These are phyloP conservation scores for Albifimbria verrucaria DNA, from an alignment of 2,329 filamentous ascomycete genomes.

Conservation along the genomic window DNA sequence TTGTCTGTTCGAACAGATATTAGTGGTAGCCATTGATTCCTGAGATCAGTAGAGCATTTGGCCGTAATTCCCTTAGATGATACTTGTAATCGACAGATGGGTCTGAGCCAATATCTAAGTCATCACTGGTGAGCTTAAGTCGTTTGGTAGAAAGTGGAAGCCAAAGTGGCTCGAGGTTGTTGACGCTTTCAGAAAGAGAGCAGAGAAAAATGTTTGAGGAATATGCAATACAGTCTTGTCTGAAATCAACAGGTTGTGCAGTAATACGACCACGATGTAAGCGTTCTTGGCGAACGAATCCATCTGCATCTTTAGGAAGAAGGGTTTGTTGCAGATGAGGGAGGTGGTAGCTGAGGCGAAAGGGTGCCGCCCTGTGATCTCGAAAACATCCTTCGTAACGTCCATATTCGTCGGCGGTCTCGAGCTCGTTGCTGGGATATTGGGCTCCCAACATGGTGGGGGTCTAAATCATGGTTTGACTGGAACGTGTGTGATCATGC, in stretches of 20 bases:
- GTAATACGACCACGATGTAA: conserved; percentile 6
- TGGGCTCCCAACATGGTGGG: no score
- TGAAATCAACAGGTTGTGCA: conserved; percentile 3
- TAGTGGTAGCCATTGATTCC: conserved; percentile 27
- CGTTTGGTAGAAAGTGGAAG: conserved; percentile 2
- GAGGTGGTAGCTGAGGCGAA: conserved; percentile 21
- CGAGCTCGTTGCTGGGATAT: neutral
- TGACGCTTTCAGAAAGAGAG: no score
- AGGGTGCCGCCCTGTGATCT: conserved; percentile 19
- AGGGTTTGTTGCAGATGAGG: conserved; percentile 12
- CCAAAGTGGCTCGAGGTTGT: no score
- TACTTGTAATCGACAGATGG: conserved; percentile 16
- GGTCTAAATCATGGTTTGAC: no score
- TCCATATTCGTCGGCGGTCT: conserved; percentile 21
- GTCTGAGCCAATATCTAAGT: conserved; percentile 19
- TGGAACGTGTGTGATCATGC: no score
- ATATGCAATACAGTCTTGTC: no score
- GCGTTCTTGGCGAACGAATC: conserved; percentile 18
- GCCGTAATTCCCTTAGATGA: conserved; percentile 14
- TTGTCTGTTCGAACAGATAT: conserved; percentile 13
- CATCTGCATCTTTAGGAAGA: conserved; percentile 6
- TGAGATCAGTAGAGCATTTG: conserved; percentile 16
- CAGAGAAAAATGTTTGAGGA: no score
- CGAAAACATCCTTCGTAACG: conserved; percentile 21
- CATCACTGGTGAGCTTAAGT: conserved; percentile 16